phyloP scores from a whole-genome alignment of 2,329 filamentous ascomycete species.

The Aspergillus ruber region DNA sequence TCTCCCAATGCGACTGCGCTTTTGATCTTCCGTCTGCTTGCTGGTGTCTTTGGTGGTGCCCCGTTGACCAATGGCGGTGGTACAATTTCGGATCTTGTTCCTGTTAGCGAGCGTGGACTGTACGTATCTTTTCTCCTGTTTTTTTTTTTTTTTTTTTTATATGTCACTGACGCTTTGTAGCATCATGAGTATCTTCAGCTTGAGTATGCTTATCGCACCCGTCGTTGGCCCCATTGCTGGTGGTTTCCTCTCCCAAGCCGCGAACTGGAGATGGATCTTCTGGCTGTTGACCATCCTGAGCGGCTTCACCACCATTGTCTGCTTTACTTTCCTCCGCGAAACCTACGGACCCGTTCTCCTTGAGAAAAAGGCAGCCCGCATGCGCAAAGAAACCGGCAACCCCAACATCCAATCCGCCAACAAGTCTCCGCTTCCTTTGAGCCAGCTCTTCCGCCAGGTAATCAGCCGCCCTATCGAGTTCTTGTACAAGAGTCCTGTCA shows the following conservation, averaged over 20 bases:
- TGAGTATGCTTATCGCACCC: constrained; percentile 31
- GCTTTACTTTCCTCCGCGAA: neutral
- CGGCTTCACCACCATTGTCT: constrained; percentile 4
- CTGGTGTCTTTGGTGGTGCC: constrained; percentile 37
- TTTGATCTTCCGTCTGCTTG: constrained; percentile 59
- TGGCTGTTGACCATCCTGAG: constrained; percentile 37
- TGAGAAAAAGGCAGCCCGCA: neutral
- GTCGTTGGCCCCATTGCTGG: constrained; percentile 31
- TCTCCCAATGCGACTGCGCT: constrained; percentile 53
- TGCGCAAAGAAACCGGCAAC: neutral
- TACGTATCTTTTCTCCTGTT: no score
- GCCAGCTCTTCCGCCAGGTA: constrained; percentile 27
- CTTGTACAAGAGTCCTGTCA: neutral
- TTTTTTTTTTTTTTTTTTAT: no score
- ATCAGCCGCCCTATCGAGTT: constrained; percentile 31
- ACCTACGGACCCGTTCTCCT: neutral
- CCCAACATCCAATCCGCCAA: constrained; percentile 16
- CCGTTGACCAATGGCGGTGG: constrained; percentile 40
- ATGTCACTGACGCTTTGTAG: no score
- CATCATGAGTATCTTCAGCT: constrained; percentile 35
- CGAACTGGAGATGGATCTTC: constrained; percentile 45
- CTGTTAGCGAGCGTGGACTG: constrained; percentile 21
- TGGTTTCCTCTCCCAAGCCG: constrained; percentile 32
- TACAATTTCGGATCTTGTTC: constrained; percentile 42
- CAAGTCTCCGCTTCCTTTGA: constrained; percentile 14